Conservation (phyloP, 805 yeast genomes). For the Myxozyma lipomycoides region DNA sequence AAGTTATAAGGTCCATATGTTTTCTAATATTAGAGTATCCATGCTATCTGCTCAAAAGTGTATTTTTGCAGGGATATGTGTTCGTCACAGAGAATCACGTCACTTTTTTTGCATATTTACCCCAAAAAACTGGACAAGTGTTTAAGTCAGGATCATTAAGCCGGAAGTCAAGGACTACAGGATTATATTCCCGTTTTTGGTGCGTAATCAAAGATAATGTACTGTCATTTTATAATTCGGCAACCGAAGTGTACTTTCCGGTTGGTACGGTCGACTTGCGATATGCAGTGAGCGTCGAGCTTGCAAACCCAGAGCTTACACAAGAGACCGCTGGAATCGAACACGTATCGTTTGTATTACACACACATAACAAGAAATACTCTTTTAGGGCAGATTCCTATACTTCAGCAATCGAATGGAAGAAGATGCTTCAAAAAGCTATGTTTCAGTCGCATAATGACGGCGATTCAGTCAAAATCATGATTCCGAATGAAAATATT, state of each 20-base stretch:
- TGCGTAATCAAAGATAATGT: constrained; percentile 68
- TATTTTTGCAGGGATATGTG: constrained; percentile 79
- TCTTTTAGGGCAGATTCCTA: constrained; percentile 69
- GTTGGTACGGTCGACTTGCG: constrained; percentile 66
- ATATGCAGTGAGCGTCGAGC: constrained; percentile 58
- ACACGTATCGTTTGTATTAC: constrained; percentile 53
- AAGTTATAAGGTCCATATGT: not conserved
- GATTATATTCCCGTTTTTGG: constrained; percentile 61
- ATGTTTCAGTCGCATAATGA: constrained; percentile 69
- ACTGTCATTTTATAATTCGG: constrained; percentile 60
- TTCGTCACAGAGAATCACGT: constrained; percentile 63
- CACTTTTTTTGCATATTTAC: constrained; percentile 75
- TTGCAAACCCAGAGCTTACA: constrained; percentile 34
- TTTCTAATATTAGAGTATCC: constrained; percentile 48
- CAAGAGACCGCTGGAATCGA: constrained; percentile 30
- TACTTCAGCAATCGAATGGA: constrained; percentile 77
- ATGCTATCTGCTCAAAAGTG: constrained; percentile 79
- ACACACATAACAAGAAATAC: constrained; percentile 48
- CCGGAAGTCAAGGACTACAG: constrained; percentile 41
- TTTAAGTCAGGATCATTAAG: constrained; percentile 51
- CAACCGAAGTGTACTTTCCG: constrained; percentile 86
- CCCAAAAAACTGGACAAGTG: constrained; percentile 46
- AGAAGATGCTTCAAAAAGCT: constrained; percentile 64
- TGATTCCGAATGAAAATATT: constrained; percentile 68
- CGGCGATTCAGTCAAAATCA: constrained; percentile 68